phyloP scores from a whole-genome alignment of 331 rosid species.

The Spiraea crenata region DNA sequence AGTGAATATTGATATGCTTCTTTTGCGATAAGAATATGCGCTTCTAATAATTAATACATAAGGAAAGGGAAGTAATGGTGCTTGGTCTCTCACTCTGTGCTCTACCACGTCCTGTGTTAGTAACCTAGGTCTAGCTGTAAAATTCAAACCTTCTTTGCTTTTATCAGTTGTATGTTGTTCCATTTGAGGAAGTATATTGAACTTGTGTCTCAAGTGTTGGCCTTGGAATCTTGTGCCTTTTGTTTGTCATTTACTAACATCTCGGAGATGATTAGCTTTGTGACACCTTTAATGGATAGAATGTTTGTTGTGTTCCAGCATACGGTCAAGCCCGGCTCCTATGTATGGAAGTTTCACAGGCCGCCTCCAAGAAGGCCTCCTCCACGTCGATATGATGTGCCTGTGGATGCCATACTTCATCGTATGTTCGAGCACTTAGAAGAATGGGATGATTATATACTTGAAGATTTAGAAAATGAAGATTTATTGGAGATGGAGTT shows the following conservation, averaged over 20 bases:
- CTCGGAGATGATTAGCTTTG: slow-evolving; percentile 38
- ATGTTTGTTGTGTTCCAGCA: slow-evolving; percentile 66
- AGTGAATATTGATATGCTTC: neutral
- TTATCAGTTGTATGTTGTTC: neutral
- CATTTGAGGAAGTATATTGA: neutral
- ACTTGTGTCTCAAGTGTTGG: slow-evolving; percentile 18
- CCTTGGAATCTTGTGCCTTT: slow-evolving; percentile 28
- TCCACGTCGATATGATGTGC: slow-evolving; percentile 34
- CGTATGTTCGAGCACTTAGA: slow-evolving; percentile 38
- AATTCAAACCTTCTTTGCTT: neutral
- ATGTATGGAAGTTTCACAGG: slow-evolving; percentile 48
- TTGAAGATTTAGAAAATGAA: slow-evolving; percentile 36
- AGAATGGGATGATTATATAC: slow-evolving; percentile 24
- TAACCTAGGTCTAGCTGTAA: neutral
- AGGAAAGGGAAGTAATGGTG: neutral
- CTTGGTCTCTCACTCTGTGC: neutral
- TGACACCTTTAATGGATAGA: slow-evolving; percentile 51
- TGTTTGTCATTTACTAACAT: slow-evolving; percentile 34
- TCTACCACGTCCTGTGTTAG: neutral
- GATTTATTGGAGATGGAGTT: slow-evolving; percentile 34
- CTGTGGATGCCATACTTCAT: slow-evolving; percentile 32
- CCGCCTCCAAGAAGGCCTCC: slow-evolving; percentile 47
- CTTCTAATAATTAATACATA: neutral
- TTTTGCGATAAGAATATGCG: neutral
- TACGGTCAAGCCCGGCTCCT: slow-evolving; percentile 52